Conservation (phyloP, 1,284 basidiomycete species). For the Phylloporus sp. region DNA sequence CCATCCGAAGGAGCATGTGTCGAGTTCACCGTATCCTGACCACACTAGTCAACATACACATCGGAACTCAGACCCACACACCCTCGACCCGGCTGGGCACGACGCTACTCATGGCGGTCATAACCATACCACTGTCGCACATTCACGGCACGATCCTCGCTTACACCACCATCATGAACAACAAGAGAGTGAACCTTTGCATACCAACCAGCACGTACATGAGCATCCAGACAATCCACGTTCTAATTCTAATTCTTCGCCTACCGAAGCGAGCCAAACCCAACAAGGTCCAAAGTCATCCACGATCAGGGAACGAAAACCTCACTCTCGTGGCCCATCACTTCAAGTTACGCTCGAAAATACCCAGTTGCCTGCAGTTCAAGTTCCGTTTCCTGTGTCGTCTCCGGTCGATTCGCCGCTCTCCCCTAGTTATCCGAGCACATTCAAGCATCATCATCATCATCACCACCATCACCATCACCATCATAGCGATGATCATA, state of each 20-base stretch:
- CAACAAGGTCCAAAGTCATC: slow-evolving; percentile 20
- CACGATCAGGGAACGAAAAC: slow-evolving; percentile 40
- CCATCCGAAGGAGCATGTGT: slow-evolving; percentile 15
- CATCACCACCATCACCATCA: slow-evolving; percentile 42
- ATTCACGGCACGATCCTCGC: slow-evolving; percentile 39
- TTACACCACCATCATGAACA: slow-evolving; percentile 26
- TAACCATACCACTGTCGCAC: slow-evolving; percentile 7
- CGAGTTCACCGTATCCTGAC: slow-evolving; percentile 19
- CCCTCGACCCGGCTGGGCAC: slow-evolving; percentile 17
- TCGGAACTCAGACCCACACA: slow-evolving; percentile 44
- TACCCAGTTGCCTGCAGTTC: slow-evolving; percentile 63
- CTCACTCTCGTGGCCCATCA: slow-evolving; percentile 44
- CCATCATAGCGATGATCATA: slow-evolving; percentile 44
- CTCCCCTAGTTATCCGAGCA: slow-evolving; percentile 45
- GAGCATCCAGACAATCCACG: slow-evolving; percentile 36
- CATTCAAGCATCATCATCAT: slow-evolving; percentile 42
- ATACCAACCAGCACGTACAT: slow-evolving; percentile 25
- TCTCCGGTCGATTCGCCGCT: slow-evolving; percentile 45
- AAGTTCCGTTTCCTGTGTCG: slow-evolving; percentile 65
- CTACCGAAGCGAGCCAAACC: slow-evolving; percentile 11
- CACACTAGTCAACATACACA: slow-evolving; percentile 34
- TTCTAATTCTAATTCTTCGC: slow-evolving; percentile 43
- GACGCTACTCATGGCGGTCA: slow-evolving; percentile 20
- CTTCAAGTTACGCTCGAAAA: slow-evolving; percentile 38
- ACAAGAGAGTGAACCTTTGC: slow-evolving; percentile 22